These are phyloP conservation scores for Rhodotorula graminis DNA, from an alignment of 768 basidiomycete genomes.

Conservation along the genomic window DNA sequence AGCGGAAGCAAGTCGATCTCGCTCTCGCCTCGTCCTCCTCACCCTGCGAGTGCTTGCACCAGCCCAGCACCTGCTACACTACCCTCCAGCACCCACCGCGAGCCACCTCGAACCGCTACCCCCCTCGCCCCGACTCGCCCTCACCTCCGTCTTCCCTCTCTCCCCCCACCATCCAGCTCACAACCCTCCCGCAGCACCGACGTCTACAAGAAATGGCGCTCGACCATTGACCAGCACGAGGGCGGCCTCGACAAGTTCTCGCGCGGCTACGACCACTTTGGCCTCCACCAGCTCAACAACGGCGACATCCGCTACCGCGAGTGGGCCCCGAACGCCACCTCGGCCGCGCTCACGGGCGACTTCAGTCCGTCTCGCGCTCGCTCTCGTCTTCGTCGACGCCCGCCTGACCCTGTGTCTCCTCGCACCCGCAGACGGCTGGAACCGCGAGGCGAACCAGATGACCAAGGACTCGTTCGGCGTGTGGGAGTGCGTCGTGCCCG, in stretches of 20 bases:
- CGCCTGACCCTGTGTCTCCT: neutral
- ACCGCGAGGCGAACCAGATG: constrained; percentile 79
- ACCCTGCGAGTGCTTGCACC: no score
- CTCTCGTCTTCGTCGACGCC: neutral
- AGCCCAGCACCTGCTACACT: no score
- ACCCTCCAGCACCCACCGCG: no score
- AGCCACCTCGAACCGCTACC: no score
- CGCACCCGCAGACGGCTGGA: constrained; percentile 68
- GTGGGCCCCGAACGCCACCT: constrained; percentile 87
- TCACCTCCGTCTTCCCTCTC: neutral
- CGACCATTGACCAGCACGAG: constrained; percentile 53
- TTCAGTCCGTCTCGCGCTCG: constrained; percentile 67
- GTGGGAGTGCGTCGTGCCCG: constrained; percentile 76
- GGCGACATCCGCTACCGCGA: constrained; percentile 79
- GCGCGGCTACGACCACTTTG: constrained; percentile 68
- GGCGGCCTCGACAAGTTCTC: constrained; percentile 78
- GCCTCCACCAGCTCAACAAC: constrained; percentile 65
- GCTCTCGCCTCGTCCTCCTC: no score
- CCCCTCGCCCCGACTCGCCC: neutral
- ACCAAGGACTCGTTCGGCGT: constrained; percentile 75
- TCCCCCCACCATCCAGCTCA: no score
- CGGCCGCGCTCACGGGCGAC: constrained; percentile 84
- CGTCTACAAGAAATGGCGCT: constrained; percentile 44
- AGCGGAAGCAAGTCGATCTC: no score
- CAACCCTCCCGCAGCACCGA: constrained; percentile 41